Evolutionary conservation across 2,329 filamentous ascomycete species (phyloP).

Genomic region (Tricladium varicosporioides): DNA sequence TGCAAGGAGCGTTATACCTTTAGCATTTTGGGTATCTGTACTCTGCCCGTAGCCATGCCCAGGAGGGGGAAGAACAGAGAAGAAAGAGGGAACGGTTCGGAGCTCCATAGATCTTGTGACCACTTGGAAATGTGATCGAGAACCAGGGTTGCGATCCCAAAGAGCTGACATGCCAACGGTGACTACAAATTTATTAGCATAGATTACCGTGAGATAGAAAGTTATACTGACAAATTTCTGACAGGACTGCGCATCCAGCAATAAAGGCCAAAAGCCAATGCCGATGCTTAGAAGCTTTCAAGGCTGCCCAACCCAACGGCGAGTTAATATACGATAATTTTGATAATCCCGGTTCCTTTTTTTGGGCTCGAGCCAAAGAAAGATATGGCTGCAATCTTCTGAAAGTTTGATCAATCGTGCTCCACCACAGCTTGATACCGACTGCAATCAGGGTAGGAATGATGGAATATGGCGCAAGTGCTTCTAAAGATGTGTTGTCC

Average conservation of each 20-base stretch:
- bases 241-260: conserved; percentile 8
- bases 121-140: not conserved
- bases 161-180: conserved; percentile 20
- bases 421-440: conserved; percentile 18
- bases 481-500: conserved; percentile 5
- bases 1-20: conserved; percentile 1
- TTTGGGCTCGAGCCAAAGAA: conserved; percentile 11
- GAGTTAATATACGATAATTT: conserved; percentile 11
- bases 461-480: conserved; percentile 16
- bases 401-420: conserved; percentile 11
- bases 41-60: not conserved
- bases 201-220: not conserved
- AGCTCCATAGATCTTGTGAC: conserved; percentile 9
- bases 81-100: conserved; percentile 14
- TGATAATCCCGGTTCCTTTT: not conserved
- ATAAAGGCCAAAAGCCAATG: conserved; percentile 15
- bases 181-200: conserved; percentile 6
- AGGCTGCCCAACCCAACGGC: conserved; percentile 10
- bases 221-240: conserved; percentile 12
- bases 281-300: conserved; percentile 9
- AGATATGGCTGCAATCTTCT: conserved; percentile 18
- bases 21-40: conserved; percentile 7
- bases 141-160: conserved; percentile 11
- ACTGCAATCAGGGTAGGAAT: conserved; percentile 18
- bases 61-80: conserved; percentile 5